Evolutionary conservation across 768 basidiomycete species (phyloP).

Genomic region (Omphalotus guepiniiformis): DNA sequence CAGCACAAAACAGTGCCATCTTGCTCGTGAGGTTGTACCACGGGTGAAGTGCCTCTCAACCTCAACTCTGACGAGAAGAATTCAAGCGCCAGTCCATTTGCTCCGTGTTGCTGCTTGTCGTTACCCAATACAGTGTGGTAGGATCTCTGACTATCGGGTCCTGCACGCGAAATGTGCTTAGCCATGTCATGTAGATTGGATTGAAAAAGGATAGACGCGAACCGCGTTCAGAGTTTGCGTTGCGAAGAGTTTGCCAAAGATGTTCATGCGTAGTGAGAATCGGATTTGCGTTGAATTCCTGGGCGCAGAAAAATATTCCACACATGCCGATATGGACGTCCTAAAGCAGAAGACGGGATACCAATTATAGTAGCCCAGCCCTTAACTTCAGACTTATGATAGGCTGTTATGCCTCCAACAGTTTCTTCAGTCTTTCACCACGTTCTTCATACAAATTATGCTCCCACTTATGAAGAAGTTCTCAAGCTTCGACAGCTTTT

Average conservation of each 20-base stretch:
- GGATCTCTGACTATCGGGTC: constrained; percentile 58
- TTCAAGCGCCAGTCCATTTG: constrained; percentile 28
- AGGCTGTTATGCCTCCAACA: too few species aligned
- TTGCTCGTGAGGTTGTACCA: constrained; percentile 66
- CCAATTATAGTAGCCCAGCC: too few species aligned
- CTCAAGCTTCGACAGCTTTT: too few species aligned
- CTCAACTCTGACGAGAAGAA: constrained; percentile 77
- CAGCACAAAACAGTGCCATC: constrained; percentile 68
- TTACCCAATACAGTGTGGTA: constrained; percentile 18
- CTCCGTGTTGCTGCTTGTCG: neutral
- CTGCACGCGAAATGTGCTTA: constrained; percentile 29
- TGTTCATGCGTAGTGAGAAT: too few species aligned
- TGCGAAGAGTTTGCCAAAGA: constrained; percentile 32
- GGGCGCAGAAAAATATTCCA: too few species aligned
- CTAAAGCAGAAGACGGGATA: too few species aligned
- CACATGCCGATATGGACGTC: too few species aligned
- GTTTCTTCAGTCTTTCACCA: too few species aligned
- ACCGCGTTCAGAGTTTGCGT: constrained; percentile 61
- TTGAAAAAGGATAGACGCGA: constrained; percentile 12
- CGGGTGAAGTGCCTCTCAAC: constrained; percentile 53
- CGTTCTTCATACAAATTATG: too few species aligned
- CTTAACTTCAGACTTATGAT: too few species aligned
- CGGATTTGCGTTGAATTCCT: too few species aligned
- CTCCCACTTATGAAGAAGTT: too few species aligned
- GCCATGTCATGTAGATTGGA: constrained; percentile 4